These are phyloP conservation scores for Lentinula novae-zelandiae DNA, from an alignment of 1,284 basidiomycete species.

Conservation along the genomic window DNA sequence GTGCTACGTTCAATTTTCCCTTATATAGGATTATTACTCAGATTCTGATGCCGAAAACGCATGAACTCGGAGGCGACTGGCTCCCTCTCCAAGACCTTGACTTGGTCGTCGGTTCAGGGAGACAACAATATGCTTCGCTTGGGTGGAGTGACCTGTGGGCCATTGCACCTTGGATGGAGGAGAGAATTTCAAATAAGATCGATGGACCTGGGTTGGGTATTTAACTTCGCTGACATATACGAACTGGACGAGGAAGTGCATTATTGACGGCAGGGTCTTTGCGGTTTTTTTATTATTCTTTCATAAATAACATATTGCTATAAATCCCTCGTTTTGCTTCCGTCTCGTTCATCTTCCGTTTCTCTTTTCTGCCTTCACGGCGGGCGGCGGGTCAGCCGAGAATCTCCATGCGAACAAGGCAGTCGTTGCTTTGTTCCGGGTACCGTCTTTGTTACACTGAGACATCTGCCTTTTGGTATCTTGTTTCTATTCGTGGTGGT, in stretches of 20 bases:
- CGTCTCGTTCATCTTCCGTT: slow-evolving; percentile 1
- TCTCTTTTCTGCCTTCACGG: neutral
- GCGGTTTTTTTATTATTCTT: neutral
- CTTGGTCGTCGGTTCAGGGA: slow-evolving; percentile 43
- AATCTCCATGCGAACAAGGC: slow-evolving; percentile 1
- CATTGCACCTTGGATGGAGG: slow-evolving; percentile 75
- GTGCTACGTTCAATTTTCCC: no score
- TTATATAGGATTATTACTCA: slow-evolving; percentile 59
- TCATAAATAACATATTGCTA: neutral
- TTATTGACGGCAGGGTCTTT: neutral
- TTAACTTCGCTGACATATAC: neutral
- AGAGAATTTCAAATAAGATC: slow-evolving; percentile 56
- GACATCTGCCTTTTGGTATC: neutral
- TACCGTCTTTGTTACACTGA: neutral
- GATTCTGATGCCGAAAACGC: slow-evolving; percentile 44
- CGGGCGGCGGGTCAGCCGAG: neutral
- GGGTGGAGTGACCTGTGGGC: slow-evolving; percentile 63
- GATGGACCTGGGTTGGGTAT: slow-evolving; percentile 63
- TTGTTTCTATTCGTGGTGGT: neutral
- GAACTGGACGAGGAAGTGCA: no score
- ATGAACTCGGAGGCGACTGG: slow-evolving; percentile 31
- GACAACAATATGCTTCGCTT: slow-evolving; percentile 64
- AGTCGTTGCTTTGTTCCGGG: slow-evolving; percentile 3
- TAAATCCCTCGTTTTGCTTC: slow-evolving; percentile 3
- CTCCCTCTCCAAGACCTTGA: slow-evolving; percentile 45